phyloP scores from a whole-genome alignment of 176 grass and related monocot genomes.

The Chloris gayana region DNA sequence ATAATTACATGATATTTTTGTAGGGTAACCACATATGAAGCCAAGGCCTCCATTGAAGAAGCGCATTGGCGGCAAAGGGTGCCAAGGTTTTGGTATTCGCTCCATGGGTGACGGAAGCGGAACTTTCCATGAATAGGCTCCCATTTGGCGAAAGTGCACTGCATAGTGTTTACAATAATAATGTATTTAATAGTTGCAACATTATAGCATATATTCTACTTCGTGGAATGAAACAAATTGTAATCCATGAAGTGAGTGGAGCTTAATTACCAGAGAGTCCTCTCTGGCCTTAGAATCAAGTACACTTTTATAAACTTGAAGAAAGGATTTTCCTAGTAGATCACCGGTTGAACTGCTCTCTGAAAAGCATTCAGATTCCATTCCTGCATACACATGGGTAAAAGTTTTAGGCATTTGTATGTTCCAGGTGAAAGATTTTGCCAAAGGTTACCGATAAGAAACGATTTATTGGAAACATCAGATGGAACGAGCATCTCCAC shows the following conservation, averaged over 20 bases:
- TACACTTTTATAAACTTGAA: conserved; percentile 67
- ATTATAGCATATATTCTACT: background rate
- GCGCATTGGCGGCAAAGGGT: conserved; percentile 76
- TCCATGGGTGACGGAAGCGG: conserved; percentile 74
- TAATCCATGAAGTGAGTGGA: background rate
- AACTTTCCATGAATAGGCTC: conserved; percentile 82
- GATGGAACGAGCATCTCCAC: no score
- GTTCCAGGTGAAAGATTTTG: no score
- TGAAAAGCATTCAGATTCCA: conserved; percentile 68
- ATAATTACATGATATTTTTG: conserved; percentile 52
- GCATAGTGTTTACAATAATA: conserved; percentile 2
- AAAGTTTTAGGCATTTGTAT: background rate
- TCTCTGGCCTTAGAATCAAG: conserved; percentile 75
- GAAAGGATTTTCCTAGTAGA: conserved; percentile 63
- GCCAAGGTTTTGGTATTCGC: conserved; percentile 78
- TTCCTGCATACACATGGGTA: conserved; percentile 41
- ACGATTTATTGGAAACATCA: no score
- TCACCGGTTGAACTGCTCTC: conserved; percentile 41
- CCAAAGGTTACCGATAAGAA: background rate
- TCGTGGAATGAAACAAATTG: background rate
- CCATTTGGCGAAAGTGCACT: conserved; percentile 88
- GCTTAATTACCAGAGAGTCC: conserved; percentile 79
- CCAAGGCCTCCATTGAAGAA: conserved; percentile 74
- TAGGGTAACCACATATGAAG: conserved; percentile 60
- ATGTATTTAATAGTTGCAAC: background rate